Base-by-base conservation (phyloP, 2,329 filamentous ascomycete genomes). In the Aureobasidium leucospermi region DNA sequence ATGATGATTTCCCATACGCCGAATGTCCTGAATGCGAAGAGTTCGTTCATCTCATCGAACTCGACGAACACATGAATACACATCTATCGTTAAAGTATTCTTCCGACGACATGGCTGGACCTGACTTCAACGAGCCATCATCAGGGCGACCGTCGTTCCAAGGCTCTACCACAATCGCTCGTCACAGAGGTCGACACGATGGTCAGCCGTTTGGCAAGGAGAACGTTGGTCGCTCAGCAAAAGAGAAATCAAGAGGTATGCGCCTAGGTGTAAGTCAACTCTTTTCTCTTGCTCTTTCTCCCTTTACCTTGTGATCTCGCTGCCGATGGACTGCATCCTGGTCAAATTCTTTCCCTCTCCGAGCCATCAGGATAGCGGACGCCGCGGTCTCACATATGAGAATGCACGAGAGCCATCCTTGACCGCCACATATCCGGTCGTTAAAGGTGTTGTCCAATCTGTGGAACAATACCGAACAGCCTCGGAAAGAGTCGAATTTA, bases 1-100 rank as follows among this genome's bases (percentile, higher is more conserved):
- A 46, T 15, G 49, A 48, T 36, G 59, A 61, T 11, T 51, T 58
- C 23, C 51, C 45, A 15, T 72, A 66, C 63, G 71, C 73, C 34
- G 68, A 68, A 60, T 79, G 77, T 65, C 74, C 75, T 8, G 70
- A 74, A 47, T 79, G 76, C 67, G 72, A 72, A 59, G 76, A 79
- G 63, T 63, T 72, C 53, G 65, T 79, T 58, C 67, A 70, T 57
- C 63, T 77, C 28, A 62, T 64, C 23, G 75, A 77, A 51, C 70
- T 75, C 58, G 74, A 78, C 65, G 74, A 79, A 51, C 78, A 79
- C 67, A 68, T 78, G 56, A 71, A 77, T 58, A 69, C 76, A 36
- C 77, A 79, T 68, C 55, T 55, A 60, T 59, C 59, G 6, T 51
- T 65, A 53, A 16, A 49, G 7, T 23, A 52, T 34, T 39, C 46